Evolutionary conservation across 2,329 filamentous ascomycete species (phyloP), one percentile per base, ranked within the genome.

Genomic region (Massarina eburnea): DNA sequence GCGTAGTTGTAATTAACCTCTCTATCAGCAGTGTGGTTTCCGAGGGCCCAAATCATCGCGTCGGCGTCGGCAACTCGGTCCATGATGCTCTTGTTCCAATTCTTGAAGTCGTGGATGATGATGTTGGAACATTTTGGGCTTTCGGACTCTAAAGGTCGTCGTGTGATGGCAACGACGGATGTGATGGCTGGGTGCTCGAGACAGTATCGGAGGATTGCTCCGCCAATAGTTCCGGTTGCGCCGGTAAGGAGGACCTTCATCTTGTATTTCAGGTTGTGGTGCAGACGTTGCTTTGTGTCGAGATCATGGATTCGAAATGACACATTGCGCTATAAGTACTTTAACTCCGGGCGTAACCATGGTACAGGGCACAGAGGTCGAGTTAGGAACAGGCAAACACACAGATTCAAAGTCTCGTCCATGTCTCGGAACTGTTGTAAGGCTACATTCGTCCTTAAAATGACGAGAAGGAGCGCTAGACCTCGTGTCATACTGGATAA

Each of bases 191-290:
- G 33, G 12, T 46, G 43, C 14, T 30, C 43, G 2, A 58, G 49
- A 18, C 39, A 24, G 17, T 58, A 45, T n/a, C 39, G 21, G 4
- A 59, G 38, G 42, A 59, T 51, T 2, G 35, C 37, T n/a, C 39
- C 21, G 19, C 55, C 58, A 21, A 61, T 58, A 3, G 37, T 43
- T 18, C 58, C 58, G 2, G 49, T 52, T 22, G 54, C 54, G 42
- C 58, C 56, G 9, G 48, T 46, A 33, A 61, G 53, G 20, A 55
- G 42, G 14, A 61, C 41, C 29, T 55, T 59, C 58, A 59, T 58
- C 8, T 8, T 41, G 12, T 8, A 21, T 39, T 6, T 6, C n/a
- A 17, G 4, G 32, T n/a, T n/a, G n/a, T n/a, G n/a, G n/a, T n/a
- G n/a, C n/a, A n/a, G n/a, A n/a, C n/a, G n/a, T n/a, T n/a, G n/a